Base-by-base conservation (phyloP, 1,284 basidiomycete species). In the Cryptococcus jaspeensis region DNA sequence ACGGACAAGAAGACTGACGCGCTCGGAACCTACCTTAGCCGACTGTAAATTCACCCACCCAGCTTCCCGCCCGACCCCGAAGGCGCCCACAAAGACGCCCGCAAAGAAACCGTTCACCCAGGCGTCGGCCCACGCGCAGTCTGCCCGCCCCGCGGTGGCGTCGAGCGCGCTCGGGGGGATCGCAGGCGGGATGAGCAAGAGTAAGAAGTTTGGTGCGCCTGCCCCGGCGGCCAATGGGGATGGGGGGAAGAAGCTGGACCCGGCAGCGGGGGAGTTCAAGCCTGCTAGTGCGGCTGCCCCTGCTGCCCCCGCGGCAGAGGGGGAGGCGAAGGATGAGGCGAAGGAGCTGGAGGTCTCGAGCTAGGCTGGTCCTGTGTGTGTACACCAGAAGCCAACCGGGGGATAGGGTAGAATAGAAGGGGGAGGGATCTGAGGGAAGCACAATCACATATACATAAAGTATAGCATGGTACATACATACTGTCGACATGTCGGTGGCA, bases 41-140 rank as follows among this genome's bases (percentile, higher is more conserved):
- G 70, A 73, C 57, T 73, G 71, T 56, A 71, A 67, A 60, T 73
- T 73, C 52, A 39, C 63, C 1, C 71, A 73, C 54, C 71, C 71
- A 4, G 49, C 65, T 25, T 66, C 66, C 1, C 49, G 71, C 43
- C 68, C 69, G 1, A 55, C 52, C 1, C 66, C 66, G 4, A 58
- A 53, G 43, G 39, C 44, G 28, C 43, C 38, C 16, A 22, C 11
- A n/a, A n/a, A n/a, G n/a, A n/a, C 12, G 47, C 35, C n/a, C 38
- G 59, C 20, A 60, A 61, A 22, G 40, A 60, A 36, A 5, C 58
- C 11, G 49, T 42, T 9, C 28, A 32, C 28, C 28, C 28, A n/a
- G n/a, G n/a, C 28, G 28, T 9, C 28, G 5, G 28, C 28, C 28
- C 28, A 4, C 28, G 5, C 28, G 28, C 28, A 5, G 28, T 9